phyloP scores from a whole-genome alignment of 78 protist species.

The Dictyostelium capitatum region DNA sequence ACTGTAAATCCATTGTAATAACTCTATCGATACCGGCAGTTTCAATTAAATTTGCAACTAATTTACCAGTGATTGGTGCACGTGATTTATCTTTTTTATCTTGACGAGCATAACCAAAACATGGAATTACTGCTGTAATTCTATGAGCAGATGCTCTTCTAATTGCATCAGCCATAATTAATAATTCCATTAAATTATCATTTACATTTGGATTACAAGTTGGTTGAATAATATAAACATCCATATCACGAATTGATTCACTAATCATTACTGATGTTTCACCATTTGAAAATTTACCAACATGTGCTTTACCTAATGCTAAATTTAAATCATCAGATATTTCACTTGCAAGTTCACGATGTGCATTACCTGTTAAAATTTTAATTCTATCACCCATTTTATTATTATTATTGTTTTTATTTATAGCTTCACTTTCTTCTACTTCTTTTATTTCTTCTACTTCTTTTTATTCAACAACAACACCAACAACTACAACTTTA shows the following conservation, averaged over 20 bases:
- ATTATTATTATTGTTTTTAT: not conserved
- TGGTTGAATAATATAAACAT: conserved; percentile 91
- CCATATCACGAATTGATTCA: conserved; percentile 85
- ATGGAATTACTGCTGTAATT: conserved; percentile 93
- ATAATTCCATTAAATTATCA: conserved; percentile 90
- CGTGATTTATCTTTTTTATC: conserved; percentile 84
- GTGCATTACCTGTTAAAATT: conserved; percentile 84
- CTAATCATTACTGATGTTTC: conserved; percentile 83
- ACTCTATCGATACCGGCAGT: conserved; percentile 94
- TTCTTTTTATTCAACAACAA: too few species aligned
- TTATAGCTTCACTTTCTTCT: not conserved
- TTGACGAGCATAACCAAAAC: conserved; percentile 91
- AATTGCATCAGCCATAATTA: conserved; percentile 92
- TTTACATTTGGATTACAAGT: conserved; percentile 87
- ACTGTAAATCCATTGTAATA: conserved; percentile 92
- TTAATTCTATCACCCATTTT: conserved; percentile 82
- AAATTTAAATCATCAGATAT: conserved; percentile 82
- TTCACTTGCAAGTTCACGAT: conserved; percentile 82
- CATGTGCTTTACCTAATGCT: conserved; percentile 77
- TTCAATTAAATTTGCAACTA: conserved; percentile 91
- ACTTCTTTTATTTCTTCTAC: too few species aligned
- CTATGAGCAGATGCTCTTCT: conserved; percentile 90
- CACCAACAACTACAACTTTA: too few species aligned
- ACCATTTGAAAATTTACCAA: conserved; percentile 88
- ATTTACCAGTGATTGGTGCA: conserved; percentile 92